A percentile compares a stretch with the other conserved stretches of the same genome.
phyloP scores from a whole-genome alignment of 345 rosid species.

The Streptanthus diversifolius region DNA sequence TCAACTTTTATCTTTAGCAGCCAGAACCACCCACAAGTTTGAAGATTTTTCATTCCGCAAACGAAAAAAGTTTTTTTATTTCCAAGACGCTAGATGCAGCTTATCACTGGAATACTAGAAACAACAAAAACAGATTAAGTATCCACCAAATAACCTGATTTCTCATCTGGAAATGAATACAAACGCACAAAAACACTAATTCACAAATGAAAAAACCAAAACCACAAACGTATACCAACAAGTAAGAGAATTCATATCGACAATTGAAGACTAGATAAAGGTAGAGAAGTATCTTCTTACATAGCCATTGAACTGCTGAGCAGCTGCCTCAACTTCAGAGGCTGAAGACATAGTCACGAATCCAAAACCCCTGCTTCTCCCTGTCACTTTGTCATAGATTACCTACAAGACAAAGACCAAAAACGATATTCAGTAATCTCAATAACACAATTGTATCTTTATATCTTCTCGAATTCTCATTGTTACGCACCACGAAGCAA shows the following conservation, averaged over 20 bases:
- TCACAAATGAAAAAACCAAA: neutral
- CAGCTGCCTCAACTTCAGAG: conserved; percentile 78
- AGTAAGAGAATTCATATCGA: neutral
- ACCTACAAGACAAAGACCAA: conserved; percentile 47
- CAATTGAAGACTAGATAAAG: neutral
- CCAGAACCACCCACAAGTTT: neutral
- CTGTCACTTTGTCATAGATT: conserved; percentile 85
- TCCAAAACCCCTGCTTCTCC: conserved; percentile 96
- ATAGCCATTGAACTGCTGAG: conserved; percentile 83
- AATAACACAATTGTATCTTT: neutral
- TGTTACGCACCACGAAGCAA: too few relatives aligned
- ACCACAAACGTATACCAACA: neutral
- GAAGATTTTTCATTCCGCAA: neutral
- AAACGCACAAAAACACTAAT: neutral
- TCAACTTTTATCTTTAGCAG: neutral
- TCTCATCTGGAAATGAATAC: neutral
- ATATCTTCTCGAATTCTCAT: neutral
- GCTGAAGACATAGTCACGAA: conserved; percentile 85
- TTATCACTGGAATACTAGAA: neutral
- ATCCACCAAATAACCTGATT: neutral
- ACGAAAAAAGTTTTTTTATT: neutral
- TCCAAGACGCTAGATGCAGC: neutral
- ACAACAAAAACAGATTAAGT: neutral
- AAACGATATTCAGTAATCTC: neutral
- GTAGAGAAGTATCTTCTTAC: conserved; percentile 42